Percentiles rank a stretch among this genome's conserved stretches.
Evolutionary conservation across 2,329 filamentous ascomycete genomes (phyloP).

Genomic region (Xylaria arbuscula): DNA sequence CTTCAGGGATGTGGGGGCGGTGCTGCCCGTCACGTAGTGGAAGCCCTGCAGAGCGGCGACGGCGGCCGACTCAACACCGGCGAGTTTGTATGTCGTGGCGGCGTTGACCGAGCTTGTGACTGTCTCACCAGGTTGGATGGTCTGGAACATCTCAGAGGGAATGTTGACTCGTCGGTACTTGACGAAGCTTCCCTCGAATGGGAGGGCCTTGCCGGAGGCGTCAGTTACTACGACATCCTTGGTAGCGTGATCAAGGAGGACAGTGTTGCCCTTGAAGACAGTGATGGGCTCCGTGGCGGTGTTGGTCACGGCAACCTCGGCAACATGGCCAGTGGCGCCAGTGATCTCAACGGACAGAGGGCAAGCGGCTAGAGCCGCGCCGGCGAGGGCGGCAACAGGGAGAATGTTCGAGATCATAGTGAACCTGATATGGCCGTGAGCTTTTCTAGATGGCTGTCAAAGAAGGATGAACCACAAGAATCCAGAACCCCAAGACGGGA

Average conservation of each 20-base stretch:
- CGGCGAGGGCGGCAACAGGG: conserved; percentile 37
- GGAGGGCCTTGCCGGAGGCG: conserved; percentile 35
- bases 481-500: background rate
- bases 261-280: conserved; percentile 41
- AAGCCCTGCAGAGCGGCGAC: conserved; percentile 40
- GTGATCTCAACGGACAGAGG: conserved; percentile 40
- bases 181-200: conserved; percentile 38
- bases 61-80: conserved; percentile 31
- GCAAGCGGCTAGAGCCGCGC: conserved; percentile 41
- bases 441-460: conserved; percentile 17
- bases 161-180: conserved; percentile 35
- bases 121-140: conserved; percentile 40
- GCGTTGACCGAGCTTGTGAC: conserved; percentile 36
- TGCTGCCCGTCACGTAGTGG: conserved; percentile 38
- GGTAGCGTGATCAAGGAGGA: conserved; percentile 38
- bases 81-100: conserved; percentile 37
- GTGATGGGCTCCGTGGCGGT: conserved; percentile 38
- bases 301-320: conserved; percentile 40
- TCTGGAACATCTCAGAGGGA: conserved; percentile 39
- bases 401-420: conserved; percentile 40
- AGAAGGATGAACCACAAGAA: conserved; percentile 12
- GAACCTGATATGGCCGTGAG: conserved; percentile 17
- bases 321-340: conserved; percentile 30
- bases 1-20: conserved; percentile 35
- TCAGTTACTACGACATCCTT: conserved; percentile 38